Conservation (phyloP, 2,329 filamentous ascomycete genomes). For the Camptophora hylomeconis region DNA sequence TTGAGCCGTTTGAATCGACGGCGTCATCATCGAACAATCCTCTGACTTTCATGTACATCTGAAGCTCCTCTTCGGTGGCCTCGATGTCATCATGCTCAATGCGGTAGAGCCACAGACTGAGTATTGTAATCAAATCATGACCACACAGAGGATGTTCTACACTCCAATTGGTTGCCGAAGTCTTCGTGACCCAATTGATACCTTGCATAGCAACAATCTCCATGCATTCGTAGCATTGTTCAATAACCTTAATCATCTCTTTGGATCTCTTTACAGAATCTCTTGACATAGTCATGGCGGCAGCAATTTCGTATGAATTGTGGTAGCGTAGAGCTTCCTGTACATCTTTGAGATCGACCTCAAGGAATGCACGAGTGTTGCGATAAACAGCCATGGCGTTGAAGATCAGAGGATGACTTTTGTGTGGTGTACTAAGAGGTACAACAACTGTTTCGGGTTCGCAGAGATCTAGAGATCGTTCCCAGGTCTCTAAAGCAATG, state of each 20-base stretch:
- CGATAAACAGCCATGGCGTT: slow-evolving; percentile 96
- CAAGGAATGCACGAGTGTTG: slow-evolving; percentile 79
- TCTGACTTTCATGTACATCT: slow-evolving; percentile 58
- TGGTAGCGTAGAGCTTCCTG: slow-evolving; percentile 96
- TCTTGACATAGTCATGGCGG: slow-evolving; percentile 86
- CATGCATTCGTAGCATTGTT: slow-evolving; percentile 95
- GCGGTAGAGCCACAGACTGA: slow-evolving; percentile 95
- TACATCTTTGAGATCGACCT: slow-evolving; percentile 89
- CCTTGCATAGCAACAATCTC: slow-evolving; percentile 90
- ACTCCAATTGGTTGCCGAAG: slow-evolving; percentile 96
- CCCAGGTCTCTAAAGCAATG: slow-evolving; percentile 94
- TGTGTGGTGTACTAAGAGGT: slow-evolving; percentile 84
- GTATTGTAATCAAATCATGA: slow-evolving; percentile 93
- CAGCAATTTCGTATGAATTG: slow-evolving; percentile 91
- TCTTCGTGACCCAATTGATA: slow-evolving; percentile 95
- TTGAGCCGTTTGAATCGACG: slow-evolving; percentile 65
- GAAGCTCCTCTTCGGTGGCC: slow-evolving; percentile 67
- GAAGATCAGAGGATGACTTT: slow-evolving; percentile 91
- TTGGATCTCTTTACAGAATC: slow-evolving; percentile 88
- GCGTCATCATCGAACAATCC: slow-evolving; percentile 70
- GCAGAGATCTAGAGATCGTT: slow-evolving; percentile 85
- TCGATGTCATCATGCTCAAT: slow-evolving; percentile 97
- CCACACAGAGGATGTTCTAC: slow-evolving; percentile 95
- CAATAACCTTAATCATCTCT: slow-evolving; percentile 97
- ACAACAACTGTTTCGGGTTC: slow-evolving; percentile 83